These are phyloP conservation scores for Acanthochlamys bracteata DNA, from an alignment of 106 monocot species.

Conservation along the genomic window DNA sequence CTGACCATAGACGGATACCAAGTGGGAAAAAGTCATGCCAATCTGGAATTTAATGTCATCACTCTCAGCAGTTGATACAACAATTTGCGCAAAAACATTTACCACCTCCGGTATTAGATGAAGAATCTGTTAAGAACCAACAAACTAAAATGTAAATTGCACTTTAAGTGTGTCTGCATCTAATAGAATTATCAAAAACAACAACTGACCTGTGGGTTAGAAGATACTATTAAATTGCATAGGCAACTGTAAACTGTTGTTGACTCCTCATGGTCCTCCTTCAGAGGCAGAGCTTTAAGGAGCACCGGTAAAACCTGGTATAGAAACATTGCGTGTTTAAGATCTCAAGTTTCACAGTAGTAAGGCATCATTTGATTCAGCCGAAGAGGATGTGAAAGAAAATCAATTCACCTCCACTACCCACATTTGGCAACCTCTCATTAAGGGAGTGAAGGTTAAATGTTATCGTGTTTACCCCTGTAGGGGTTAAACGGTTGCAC, in stretches of 20 bases:
- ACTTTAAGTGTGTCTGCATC: neutral
- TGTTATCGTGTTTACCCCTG: no score
- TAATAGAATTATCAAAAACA: neutral
- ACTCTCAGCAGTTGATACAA: conserved; percentile 52
- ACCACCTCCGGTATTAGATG: conserved; percentile 74
- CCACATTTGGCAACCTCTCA: no score
- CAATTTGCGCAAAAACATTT: conserved; percentile 66
- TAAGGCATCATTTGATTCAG: no score
- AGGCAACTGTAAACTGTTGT: conserved; percentile 72
- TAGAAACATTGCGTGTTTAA: no score
- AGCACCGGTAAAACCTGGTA: conserved; percentile 83
- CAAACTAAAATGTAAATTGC: neutral
- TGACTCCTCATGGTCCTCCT: conserved; percentile 86
- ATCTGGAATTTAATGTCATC: conserved; percentile 65
- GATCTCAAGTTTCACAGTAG: no score
- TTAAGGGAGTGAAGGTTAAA: no score
- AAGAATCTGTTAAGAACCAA: conserved; percentile 55
- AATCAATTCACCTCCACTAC: no score
- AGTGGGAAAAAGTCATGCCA: conserved; percentile 65
- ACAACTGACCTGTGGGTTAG: conserved; percentile 51
- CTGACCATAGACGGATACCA: conserved; percentile 76
- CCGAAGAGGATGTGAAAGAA: no score
- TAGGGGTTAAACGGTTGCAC: no score
- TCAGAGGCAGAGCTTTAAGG: conserved; percentile 84
- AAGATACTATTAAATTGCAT: conserved; percentile 61